phyloP scores from a whole-genome alignment of 768 basidiomycete species.

The Termitomyces heimii region DNA sequence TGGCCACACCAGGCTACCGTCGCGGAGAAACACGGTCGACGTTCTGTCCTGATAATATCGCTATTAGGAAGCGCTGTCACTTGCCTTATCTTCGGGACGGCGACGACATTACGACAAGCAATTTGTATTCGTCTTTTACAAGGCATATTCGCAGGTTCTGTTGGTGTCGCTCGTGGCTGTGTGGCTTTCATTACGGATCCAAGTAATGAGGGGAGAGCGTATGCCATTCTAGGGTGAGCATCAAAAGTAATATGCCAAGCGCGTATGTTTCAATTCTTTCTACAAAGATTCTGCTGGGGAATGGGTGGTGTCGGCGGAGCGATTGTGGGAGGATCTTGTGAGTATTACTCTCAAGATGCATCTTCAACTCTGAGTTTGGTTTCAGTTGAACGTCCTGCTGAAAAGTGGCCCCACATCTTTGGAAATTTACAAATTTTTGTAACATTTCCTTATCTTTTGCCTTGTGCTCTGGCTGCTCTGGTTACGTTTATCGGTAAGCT shows the following conservation, averaged over 20 bases:
- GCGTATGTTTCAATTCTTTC: conserved; percentile 2
- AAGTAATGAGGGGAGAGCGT: conserved; percentile 91
- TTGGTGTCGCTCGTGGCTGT: conserved; percentile 90
- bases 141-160: conserved; percentile 89
- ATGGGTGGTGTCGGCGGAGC: conserved; percentile 92
- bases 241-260: neutral
- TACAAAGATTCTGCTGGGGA: conserved; percentile 84
- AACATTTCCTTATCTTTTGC: conserved; percentile 86
- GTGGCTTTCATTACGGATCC: conserved; percentile 85
- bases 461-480: conserved; percentile 70
- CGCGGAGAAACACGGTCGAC: conserved; percentile 85
- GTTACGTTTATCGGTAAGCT: conserved; percentile 66
- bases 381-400: conserved; percentile 75
- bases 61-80: conserved; percentile 81
- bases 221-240: conserved; percentile 80
- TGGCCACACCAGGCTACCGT: conserved; percentile 66
- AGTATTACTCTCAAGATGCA: conserved; percentile 22
- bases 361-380: conserved; percentile 7
- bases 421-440: conserved; percentile 60
- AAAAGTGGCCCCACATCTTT: conserved; percentile 82
- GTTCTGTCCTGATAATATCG: conserved; percentile 79
- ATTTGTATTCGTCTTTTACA: conserved; percentile 83
- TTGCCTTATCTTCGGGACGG: conserved; percentile 73
- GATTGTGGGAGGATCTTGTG: conserved; percentile 79
- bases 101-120: conserved; percentile 71